Percentiles rank a stretch among this genome's conserved stretches.
These are phyloP conservation scores for Colletotrichum camelliae DNA, from an alignment of 2,329 filamentous ascomycete genomes.

Conservation along the genomic window DNA sequence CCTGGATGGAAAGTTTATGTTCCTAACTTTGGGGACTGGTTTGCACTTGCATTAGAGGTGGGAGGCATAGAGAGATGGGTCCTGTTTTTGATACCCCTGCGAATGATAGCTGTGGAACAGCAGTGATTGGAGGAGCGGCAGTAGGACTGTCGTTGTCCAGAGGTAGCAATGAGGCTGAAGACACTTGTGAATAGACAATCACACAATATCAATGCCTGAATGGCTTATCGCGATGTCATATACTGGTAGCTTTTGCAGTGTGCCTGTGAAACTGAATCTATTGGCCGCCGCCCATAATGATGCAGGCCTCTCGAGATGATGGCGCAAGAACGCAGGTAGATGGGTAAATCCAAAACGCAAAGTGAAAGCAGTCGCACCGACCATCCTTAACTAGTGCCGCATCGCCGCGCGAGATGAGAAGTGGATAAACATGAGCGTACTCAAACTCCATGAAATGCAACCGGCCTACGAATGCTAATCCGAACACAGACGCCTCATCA, in stretches of 20 bases:
- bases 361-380: background rate
- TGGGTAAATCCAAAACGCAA: background rate
- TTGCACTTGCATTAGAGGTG: background rate
- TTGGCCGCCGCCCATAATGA: background rate
- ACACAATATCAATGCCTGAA: background rate
- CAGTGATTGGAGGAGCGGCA: background rate
- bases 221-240: background rate
- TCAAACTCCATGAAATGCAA: conserved; percentile 1
- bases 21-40: background rate
- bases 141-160: background rate
- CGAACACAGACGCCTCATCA: background rate
- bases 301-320: background rate
- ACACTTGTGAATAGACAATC: background rate
- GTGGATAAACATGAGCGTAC: background rate
- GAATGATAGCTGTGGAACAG: background rate
- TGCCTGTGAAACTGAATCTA: background rate
- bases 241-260: background rate
- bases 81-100: background rate
- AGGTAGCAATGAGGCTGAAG: background rate
- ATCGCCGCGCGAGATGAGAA: background rate
- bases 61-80: background rate
- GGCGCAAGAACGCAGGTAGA: background rate
- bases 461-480: background rate
- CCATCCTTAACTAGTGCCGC: background rate
- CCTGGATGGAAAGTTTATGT: background rate